Conservation (phyloP, 2,329 filamentous ascomycete genomes). For the Alternaria panax region DNA sequence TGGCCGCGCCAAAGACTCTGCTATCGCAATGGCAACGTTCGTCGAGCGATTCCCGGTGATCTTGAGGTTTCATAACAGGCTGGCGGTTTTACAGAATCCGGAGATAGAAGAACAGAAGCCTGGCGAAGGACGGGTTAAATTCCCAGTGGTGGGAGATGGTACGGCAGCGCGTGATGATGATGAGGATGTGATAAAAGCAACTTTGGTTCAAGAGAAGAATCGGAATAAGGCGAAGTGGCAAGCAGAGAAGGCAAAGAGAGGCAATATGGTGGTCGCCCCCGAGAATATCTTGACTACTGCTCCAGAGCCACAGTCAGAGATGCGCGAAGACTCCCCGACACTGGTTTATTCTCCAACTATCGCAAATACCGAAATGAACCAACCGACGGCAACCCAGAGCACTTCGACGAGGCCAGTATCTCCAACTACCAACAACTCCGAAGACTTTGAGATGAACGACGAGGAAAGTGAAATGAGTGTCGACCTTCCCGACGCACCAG, state of each 20-base stretch:
- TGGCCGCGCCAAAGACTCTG: not conserved
- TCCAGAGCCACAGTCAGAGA: too few species aligned
- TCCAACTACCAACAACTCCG: not conserved
- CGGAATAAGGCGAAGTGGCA: not conserved
- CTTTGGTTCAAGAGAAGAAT: not conserved
- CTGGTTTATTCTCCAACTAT: not conserved
- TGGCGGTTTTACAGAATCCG: not conserved
- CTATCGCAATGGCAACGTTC: not conserved
- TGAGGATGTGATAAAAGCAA: not conserved
- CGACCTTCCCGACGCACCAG: not conserved
- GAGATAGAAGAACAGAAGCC: not conserved
- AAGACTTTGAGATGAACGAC: not conserved
- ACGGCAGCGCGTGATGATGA: not conserved
- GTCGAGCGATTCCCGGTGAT: not conserved
- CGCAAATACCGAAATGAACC: not conserved
- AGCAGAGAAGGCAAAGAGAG: not conserved
- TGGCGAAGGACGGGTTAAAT: not conserved
- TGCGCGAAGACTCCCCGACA: not conserved
- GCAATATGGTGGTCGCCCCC: not conserved
- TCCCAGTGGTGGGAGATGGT: not conserved
- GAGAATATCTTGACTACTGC: not conserved
- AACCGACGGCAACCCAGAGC: not conserved
- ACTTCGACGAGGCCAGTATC: not conserved
- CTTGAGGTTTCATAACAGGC: not conserved
- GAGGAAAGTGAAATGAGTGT: not conserved